Percentiles rank a stretch among this genome's conserved stretches.
These are phyloP conservation scores for Thuja plicata DNA, from an alignment of 83 land plant genomes.

Conservation along the genomic window DNA sequence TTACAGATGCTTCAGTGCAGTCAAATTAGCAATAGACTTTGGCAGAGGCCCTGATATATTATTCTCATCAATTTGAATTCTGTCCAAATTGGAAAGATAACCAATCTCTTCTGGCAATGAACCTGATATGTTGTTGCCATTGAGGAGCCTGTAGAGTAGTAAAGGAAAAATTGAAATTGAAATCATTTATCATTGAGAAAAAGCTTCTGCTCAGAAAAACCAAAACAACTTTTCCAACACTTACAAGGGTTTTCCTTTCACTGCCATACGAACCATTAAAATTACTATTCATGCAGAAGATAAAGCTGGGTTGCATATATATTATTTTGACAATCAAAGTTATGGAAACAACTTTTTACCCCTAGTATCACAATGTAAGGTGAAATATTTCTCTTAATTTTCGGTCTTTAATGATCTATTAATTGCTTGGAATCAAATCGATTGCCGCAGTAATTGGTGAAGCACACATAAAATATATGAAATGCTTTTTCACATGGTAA, in stretches of 20 bases:
- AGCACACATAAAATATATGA: not conserved
- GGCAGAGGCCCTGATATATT: constrained; percentile 65
- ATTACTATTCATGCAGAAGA: not conserved
- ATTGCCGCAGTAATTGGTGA: not conserved
- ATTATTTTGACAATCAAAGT: not conserved
- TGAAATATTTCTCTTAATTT: not conserved
- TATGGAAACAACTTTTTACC: not conserved
- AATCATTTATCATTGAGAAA: not conserved
- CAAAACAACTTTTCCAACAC: not conserved
- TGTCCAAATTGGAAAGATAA: constrained; percentile 42
- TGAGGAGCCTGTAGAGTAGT: constrained; percentile 48
- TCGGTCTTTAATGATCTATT: not conserved
- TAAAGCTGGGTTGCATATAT: not conserved
- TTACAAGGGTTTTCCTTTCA: not conserved
- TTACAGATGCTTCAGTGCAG: constrained; percentile 57
- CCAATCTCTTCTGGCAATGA: constrained; percentile 69
- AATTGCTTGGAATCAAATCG: not conserved
- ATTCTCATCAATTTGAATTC: constrained; percentile 73
- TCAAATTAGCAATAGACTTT: constrained; percentile 64
- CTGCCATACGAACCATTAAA: not conserved
- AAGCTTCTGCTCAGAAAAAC: not conserved
- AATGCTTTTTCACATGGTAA: not conserved
- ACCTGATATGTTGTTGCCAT: constrained; percentile 59
- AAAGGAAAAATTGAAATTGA: not conserved
- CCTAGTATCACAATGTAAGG: not conserved